These are phyloP conservation scores for Tritrichomonas foetus DNA, from an alignment of 208 protist genomes.

Conservation along the genomic window DNA sequence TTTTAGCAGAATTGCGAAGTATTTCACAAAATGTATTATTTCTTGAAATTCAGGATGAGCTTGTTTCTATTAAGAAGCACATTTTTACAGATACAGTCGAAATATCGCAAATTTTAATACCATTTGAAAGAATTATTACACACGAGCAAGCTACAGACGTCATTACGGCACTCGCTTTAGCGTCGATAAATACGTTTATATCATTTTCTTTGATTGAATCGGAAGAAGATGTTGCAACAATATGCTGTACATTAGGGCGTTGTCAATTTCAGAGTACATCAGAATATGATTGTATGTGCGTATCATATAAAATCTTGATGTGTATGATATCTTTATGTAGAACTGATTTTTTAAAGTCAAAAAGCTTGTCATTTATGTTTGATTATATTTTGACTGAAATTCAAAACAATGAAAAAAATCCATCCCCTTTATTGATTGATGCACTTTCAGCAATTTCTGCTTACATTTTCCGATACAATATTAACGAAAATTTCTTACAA, in stretches of 20 bases:
- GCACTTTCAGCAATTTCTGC: not conserved
- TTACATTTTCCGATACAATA: not conserved
- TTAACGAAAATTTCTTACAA: not conserved
- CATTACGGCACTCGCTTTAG: not conserved
- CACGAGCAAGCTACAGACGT: not conserved
- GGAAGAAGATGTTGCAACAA: not conserved
- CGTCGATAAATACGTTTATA: not conserved
- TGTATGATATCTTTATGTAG: not conserved
- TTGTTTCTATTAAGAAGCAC: not conserved
- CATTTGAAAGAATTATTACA: not conserved
- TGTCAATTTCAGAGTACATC: conserved; percentile 18
- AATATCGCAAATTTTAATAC: too few species aligned
- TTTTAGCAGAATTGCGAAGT: not conserved
- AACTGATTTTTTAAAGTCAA: not conserved
- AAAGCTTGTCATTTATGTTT: not conserved
- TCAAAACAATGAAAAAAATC: not conserved
- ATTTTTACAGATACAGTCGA: not conserved
- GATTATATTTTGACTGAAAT: not conserved
- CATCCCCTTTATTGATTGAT: not conserved
- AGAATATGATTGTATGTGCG: not conserved
- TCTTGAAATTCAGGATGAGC: not conserved
- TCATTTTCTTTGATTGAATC: not conserved
- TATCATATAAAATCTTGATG: not conserved
- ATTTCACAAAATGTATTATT: not conserved
- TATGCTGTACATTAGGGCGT: not conserved